Evolutionary conservation across 148 eudicot genomes (phyloP), one percentile per base, ranked within the genome.

Genomic region (Rhododendron mucronatum): DNA sequence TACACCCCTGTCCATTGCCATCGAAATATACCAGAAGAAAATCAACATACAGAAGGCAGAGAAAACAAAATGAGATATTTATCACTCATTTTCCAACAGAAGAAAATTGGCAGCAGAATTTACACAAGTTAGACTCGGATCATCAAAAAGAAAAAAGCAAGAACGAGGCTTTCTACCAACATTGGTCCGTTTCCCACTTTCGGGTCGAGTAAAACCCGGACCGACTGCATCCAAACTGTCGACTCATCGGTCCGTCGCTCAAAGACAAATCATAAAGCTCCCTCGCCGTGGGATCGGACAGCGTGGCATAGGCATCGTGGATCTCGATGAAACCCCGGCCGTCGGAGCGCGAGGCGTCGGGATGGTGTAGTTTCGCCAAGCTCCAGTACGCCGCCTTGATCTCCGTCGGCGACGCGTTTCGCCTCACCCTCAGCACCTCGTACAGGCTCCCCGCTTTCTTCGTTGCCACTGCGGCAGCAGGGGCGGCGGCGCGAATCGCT

Each of bases 101-200:
- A 78, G 47, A 15, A 16, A 6, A 76, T 20, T 45, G 23, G 63
- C 20, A 45, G 14, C 81, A 8, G 55, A 78, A 78, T 78, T 78
- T 78, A 78, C 81, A 78, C 18, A 78, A 44, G 5, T 53, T 15
- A 44, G 47, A 33, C 45, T 18, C 11, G 4, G 18, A 18, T 14
- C 44, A 74, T 2, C 4, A 35, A 74, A 74, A 74, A 15, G 45
- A 35, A 74, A 74, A 74, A 74, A 35, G 3, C 7, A 16, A 57
- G 63, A 57, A 16, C 63, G 18, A 6, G 23, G 15, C 63, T 57
- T 57, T 57, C 89, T 89, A 94, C 95, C 96, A 94, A 78, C 96
- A 94, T 86, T 94, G 96, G 84, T 94, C 96, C 59, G 96, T 94
- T 82, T 94, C 96, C 96, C 96, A 94, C 53, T 91, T 78, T 18